A percentile compares a stretch with the other conserved stretches of the same genome.
phyloP scores from a whole-genome alignment of 345 rosid genomes.

The Salix exigua region DNA sequence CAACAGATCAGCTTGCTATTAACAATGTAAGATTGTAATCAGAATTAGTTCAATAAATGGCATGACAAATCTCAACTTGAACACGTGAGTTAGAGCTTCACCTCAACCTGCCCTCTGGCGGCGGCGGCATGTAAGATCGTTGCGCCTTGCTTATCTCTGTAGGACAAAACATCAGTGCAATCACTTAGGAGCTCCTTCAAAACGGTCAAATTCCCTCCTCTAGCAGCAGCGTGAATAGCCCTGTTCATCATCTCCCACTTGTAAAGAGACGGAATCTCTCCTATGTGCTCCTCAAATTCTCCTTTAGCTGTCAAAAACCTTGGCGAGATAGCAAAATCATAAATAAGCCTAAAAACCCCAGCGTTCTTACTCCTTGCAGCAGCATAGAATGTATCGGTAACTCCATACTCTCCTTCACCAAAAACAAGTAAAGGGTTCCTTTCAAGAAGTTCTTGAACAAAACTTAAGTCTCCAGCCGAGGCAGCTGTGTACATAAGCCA shows the following conservation, averaged over 20 bases:
- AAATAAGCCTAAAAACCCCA: constrained; percentile 58
- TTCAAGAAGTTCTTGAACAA: constrained; percentile 64
- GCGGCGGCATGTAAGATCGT: constrained; percentile 91
- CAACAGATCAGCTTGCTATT: background rate
- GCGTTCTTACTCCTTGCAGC: constrained; percentile 74
- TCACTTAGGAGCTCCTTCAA: constrained; percentile 53
- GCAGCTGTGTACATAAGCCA: constrained; percentile 95
- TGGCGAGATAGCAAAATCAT: constrained; percentile 64
- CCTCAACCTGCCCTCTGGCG: constrained; percentile 76
- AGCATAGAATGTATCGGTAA: constrained; percentile 78
- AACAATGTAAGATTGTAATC: background rate
- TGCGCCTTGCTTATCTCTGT: constrained; percentile 72
- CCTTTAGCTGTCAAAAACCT: constrained; percentile 50
- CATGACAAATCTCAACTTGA: background rate
- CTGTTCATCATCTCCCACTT: constrained; percentile 77
- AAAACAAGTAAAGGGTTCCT: constrained; percentile 71
- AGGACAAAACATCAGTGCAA: constrained; percentile 51
- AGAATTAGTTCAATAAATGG: background rate
- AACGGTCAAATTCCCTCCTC: constrained; percentile 65
- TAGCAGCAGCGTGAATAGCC: constrained; percentile 84
- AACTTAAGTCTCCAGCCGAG: constrained; percentile 76
- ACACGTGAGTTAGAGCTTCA: constrained; percentile 19
- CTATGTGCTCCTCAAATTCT: constrained; percentile 52
- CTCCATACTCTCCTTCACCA: constrained; percentile 95
- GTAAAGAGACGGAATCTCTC: constrained; percentile 58